Percentiles rank a stretch among this genome's conserved stretches.
Evolutionary conservation across 2,329 filamentous ascomycete species (phyloP).

Genomic region (Colletotrichum sp.): DNA sequence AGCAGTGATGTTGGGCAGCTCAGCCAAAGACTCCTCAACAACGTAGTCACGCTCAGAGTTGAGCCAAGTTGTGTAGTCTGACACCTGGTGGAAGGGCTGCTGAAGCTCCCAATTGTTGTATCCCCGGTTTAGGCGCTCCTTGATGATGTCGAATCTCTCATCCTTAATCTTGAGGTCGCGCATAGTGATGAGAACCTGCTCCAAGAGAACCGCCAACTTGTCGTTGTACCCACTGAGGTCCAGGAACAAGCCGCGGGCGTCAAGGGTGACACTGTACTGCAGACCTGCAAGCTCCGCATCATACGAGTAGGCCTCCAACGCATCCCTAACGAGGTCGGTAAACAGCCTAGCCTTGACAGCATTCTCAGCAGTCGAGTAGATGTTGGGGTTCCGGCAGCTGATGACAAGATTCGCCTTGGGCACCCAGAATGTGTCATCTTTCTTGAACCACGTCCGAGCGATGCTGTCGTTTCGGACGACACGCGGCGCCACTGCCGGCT

Average conservation of each 20-base stretch:
- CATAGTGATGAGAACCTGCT: conserved; percentile 86
- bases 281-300: conserved; percentile 93
- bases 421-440: conserved; percentile 98
- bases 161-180: conserved; percentile 82
- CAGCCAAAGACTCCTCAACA: conserved; percentile 79
- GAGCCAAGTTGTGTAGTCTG: conserved; percentile 82
- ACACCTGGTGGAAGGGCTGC: conserved; percentile 88
- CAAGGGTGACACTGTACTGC: conserved; percentile 78
- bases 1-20: conserved; percentile 75
- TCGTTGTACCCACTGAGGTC: conserved; percentile 93
- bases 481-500: conserved; percentile 75
- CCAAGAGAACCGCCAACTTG: conserved; percentile 87
- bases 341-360: conserved; percentile 81
- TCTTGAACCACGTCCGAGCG: conserved; percentile 94
- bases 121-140: conserved; percentile 78
- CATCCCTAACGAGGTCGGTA: conserved; percentile 85
- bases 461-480: conserved; percentile 84
- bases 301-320: conserved; percentile 91
- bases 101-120: conserved; percentile 89
- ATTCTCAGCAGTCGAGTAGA: conserved; percentile 80
- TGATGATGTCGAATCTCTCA: conserved; percentile 91
- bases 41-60: conserved; percentile 78
- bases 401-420: conserved; percentile 90
- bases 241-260: conserved; percentile 76
- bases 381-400: conserved; percentile 78